A percentile compares a stretch with the other conserved stretches of the same genome.
These are phyloP conservation scores for Talaromyces atroroseus DNA, from an alignment of 2,329 filamentous ascomycete species.

Conservation along the genomic window DNA sequence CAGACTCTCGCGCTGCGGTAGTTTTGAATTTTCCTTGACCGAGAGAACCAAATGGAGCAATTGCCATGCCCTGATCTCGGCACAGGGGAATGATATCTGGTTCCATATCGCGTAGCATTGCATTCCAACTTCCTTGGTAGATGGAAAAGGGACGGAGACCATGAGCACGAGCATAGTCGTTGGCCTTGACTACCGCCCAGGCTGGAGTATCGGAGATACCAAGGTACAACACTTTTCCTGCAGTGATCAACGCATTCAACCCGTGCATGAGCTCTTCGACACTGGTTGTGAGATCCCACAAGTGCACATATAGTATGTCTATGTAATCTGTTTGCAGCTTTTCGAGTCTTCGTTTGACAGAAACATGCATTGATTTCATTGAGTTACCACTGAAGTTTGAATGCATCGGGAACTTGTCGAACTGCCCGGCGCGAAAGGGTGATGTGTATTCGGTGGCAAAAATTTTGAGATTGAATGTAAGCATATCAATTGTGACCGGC, in stretches of 20 bases:
- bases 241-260: slow-evolving; percentile 33
- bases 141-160: slow-evolving; percentile 37
- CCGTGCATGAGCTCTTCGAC: slow-evolving; percentile 35
- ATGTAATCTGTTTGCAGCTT: slow-evolving; percentile 51
- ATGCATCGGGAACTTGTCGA: slow-evolving; percentile 34
- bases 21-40: slow-evolving; percentile 49
- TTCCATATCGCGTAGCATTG: slow-evolving; percentile 35
- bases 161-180: slow-evolving; percentile 34
- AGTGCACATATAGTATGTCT: slow-evolving; percentile 53
- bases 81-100: slow-evolving; percentile 40
- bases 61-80: slow-evolving; percentile 38
- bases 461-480: not conserved
- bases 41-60: slow-evolving; percentile 57
- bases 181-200: slow-evolving; percentile 37
- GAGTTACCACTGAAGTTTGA: slow-evolving; percentile 44
- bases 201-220: slow-evolving; percentile 38
- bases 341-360: slow-evolving; percentile 38
- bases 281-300: slow-evolving; percentile 43
- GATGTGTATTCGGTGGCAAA: slow-evolving; percentile 65
- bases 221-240: slow-evolving; percentile 39
- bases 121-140: slow-evolving; percentile 38
- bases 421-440: slow-evolving; percentile 43
- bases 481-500: not conserved
- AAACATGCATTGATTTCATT: slow-evolving; percentile 37
- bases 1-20: slow-evolving; percentile 25